Evolutionary conservation across 371 early-diverging fungal species (phyloP), one percentile per base, ranked within the genome.

Genomic region (Apophysomyces elegans): DNA sequence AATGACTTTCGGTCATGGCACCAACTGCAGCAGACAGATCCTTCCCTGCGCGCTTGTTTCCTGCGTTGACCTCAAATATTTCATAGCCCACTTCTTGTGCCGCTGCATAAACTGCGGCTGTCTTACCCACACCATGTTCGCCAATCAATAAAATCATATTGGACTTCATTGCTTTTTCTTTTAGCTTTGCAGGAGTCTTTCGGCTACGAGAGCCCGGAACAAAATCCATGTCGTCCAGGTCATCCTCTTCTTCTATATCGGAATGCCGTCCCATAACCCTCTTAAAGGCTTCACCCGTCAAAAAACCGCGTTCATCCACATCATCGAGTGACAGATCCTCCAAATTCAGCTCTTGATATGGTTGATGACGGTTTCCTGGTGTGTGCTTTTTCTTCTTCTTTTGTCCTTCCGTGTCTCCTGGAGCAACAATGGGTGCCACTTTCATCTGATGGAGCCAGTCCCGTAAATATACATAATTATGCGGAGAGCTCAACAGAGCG

Each of bases 21-120:
- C 88, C 88, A 0, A 94, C 77, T 7, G 78, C 66, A 0, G 79
- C 79, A 54, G 83, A 38, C 0, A 94, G 66, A 47, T 93, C 91
- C 61, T 87, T 88, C n/a, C 91, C 92, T 32, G 86, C 79, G 18
- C 95, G 84, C 37, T 82, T 74, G 66, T 78, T 77, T 3, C 88
- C 87, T 0, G 91, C 76, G 62, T 91, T 84, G 3, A 93, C 82
- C 68, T 95, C 95, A 63, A 91, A 82, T 8, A 94, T 84, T 9
- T 88, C 82, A 59, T 86, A 94, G 0, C 90, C 91, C 41, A 79
- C 70, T 65, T 91, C 87, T 11, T 80, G 78, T 2, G 94, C 94
- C 16, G 83, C 86, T 0, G 93, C 90, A 62, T 88, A 85, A 1
- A 93, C 88, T 0, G 88, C 72, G 1, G 93, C 87, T 2, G 94